These are phyloP conservation scores for Tylopilus intermedius DNA, from an alignment of 768 basidiomycete species.

Conservation along the genomic window DNA sequence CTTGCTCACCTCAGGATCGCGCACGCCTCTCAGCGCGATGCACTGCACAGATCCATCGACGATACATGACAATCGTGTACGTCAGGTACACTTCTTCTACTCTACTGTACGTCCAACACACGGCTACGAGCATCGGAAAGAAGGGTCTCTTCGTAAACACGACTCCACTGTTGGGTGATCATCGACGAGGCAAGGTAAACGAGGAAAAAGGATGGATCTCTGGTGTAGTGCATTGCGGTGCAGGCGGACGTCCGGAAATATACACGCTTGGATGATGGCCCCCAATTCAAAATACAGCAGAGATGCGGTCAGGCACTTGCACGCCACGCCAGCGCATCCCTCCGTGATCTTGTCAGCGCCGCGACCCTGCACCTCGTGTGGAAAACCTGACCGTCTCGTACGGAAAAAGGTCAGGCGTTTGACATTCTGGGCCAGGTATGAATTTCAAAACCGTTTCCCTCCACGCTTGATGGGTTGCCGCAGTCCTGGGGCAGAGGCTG, in stretches of 20 bases:
- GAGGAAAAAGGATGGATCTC: background rate
- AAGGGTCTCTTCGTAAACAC: constrained; percentile 8
- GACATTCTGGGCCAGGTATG: background rate
- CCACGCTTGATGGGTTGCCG: constrained; percentile 75
- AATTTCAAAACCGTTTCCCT: constrained; percentile 62
- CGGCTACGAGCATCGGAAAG: background rate
- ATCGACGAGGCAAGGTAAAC: background rate
- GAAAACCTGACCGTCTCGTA: background rate
- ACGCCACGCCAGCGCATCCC: background rate
- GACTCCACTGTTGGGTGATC: constrained; percentile 2
- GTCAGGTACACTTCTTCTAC: background rate
- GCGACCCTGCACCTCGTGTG: constrained; percentile 9
- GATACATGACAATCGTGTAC: background rate
- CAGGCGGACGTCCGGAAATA: background rate
- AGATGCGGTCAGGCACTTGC: constrained; percentile 6
- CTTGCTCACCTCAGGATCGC: background rate
- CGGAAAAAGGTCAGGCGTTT: background rate
- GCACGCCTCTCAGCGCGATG: background rate
- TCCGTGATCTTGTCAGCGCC: constrained; percentile 1
- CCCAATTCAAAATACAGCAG: background rate
- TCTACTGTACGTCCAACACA: background rate
- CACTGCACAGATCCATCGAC: background rate
- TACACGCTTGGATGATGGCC: background rate
- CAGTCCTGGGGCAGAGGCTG: constrained; percentile 44
- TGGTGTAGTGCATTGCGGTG: background rate